phyloP scores from a whole-genome alignment of 768 basidiomycete species.

The Amanita molliuscula region DNA sequence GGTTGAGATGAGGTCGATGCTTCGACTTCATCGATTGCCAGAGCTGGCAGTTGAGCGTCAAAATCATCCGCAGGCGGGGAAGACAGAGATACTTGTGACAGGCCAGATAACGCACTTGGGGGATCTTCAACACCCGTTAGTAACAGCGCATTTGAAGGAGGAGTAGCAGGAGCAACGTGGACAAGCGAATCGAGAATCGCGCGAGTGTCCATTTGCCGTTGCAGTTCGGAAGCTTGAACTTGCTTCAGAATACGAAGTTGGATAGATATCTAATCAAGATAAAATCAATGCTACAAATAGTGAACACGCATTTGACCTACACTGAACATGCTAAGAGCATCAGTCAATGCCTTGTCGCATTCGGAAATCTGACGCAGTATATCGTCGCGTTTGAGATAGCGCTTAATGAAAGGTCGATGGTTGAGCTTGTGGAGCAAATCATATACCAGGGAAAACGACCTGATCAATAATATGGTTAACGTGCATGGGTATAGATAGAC shows the following conservation, averaged over 20 bases:
- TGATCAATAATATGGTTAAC: constrained; percentile 8
- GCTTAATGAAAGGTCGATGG: constrained; percentile 49
- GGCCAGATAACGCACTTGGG: neutral
- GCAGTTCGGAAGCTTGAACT: constrained; percentile 29
- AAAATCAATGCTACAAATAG: constrained; percentile 18
- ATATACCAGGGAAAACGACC: constrained; percentile 24
- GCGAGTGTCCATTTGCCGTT: constrained; percentile 21
- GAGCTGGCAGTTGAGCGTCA: constrained; percentile 11
- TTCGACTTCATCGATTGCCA: constrained; percentile 2
- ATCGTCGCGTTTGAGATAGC: constrained; percentile 54
- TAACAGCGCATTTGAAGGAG: constrained; percentile 7
- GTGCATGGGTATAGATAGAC: neutral
- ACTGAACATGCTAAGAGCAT: constrained; percentile 40
- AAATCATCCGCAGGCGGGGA: constrained; percentile 8
- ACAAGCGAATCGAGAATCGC: constrained; percentile 22
- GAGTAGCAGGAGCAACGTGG: neutral
- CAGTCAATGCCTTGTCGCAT: constrained; percentile 12
- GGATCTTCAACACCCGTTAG: constrained; percentile 7
- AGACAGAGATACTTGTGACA: neutral
- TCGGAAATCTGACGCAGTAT: constrained; percentile 26
- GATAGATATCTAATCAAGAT: constrained; percentile 20
- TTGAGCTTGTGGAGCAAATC: constrained; percentile 36
- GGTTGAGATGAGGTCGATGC: neutral
- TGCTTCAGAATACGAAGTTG: constrained; percentile 42
- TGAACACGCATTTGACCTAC: constrained; percentile 16